These are phyloP conservation scores for Leishmania amazonensis DNA, from an alignment of 208 protist species.

Conservation along the genomic window DNA sequence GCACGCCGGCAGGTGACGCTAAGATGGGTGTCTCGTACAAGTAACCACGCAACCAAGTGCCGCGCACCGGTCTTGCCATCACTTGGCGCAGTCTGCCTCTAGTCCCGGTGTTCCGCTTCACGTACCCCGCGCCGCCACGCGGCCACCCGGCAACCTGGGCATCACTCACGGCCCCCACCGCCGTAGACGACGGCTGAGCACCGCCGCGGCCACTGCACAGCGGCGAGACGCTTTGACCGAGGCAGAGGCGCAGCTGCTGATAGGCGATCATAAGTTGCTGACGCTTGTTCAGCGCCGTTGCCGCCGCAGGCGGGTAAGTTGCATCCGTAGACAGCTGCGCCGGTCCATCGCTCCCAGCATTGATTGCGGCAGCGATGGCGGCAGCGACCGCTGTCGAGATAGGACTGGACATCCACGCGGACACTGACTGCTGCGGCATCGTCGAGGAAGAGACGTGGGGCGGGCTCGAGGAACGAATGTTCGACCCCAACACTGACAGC, in stretches of 20 bases:
- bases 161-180: not conserved
- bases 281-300: not conserved
- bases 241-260: constrained; percentile 16
- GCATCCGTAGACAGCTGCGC: not conserved
- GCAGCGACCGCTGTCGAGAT: not conserved
- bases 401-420: not conserved
- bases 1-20: not conserved
- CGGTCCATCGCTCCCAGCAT: too few species aligned
- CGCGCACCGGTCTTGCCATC: not conserved
- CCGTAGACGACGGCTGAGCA: not conserved
- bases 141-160: not conserved
- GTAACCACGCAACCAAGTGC: not conserved
- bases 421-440: not conserved
- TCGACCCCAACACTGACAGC: not conserved
- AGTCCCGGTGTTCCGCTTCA: not conserved
- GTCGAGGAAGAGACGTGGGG: not conserved
- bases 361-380: not conserved
- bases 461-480: not conserved
- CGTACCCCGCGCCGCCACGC: not conserved
- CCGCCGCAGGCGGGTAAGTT: not conserved
- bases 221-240: not conserved
- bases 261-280: constrained; percentile 18
- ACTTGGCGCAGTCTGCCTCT: not conserved
- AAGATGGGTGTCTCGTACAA: constrained; percentile 1
- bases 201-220: not conserved